phyloP scores from a whole-genome alignment of 805 yeast genomes.

The Metschnikowia amazonensis region DNA sequence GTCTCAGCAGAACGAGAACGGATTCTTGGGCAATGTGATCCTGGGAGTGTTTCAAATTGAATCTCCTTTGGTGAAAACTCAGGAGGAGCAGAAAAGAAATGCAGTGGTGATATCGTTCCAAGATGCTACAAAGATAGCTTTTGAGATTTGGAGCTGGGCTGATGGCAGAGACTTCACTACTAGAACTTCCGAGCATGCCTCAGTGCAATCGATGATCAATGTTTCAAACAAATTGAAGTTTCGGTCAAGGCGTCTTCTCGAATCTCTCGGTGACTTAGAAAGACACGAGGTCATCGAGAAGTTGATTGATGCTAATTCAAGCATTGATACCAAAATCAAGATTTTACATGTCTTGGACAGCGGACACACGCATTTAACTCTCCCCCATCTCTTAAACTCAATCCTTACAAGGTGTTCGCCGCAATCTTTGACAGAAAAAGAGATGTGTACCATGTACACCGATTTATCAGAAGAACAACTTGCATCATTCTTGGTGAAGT shows the following conservation, averaged over 20 bases:
- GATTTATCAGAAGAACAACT: slow-evolving; percentile 44
- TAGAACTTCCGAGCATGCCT: slow-evolving; percentile 7
- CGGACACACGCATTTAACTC: slow-evolving; percentile 68
- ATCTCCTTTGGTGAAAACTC: slow-evolving; percentile 49
- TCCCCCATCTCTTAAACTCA: slow-evolving; percentile 63
- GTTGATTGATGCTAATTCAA: slow-evolving; percentile 41
- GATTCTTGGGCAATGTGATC: slow-evolving; percentile 64
- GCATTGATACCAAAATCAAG: slow-evolving; percentile 37
- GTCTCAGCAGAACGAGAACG: slow-evolving; percentile 33
- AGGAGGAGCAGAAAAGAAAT: slow-evolving; percentile 51
- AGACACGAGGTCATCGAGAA: slow-evolving; percentile 71
- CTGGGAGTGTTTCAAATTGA: slow-evolving; percentile 79
- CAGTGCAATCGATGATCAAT: slow-evolving; percentile 30
- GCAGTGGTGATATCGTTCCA: slow-evolving; percentile 62
- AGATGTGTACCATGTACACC: slow-evolving; percentile 46
- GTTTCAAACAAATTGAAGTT: slow-evolving; percentile 61
- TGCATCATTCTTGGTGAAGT: slow-evolving; percentile 53
- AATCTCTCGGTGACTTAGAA: slow-evolving; percentile 60
- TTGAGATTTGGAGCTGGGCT: slow-evolving; percentile 67
- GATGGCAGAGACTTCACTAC: slow-evolving; percentile 36
- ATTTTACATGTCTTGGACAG: slow-evolving; percentile 80
- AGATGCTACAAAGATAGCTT: slow-evolving; percentile 52
- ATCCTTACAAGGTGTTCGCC: slow-evolving; percentile 46
- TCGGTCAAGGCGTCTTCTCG: slow-evolving; percentile 62
- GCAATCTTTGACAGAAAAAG: slow-evolving; percentile 24